phyloP scores from a whole-genome alignment of 345 rosid species.

The Hibiscus mutabilis region DNA sequence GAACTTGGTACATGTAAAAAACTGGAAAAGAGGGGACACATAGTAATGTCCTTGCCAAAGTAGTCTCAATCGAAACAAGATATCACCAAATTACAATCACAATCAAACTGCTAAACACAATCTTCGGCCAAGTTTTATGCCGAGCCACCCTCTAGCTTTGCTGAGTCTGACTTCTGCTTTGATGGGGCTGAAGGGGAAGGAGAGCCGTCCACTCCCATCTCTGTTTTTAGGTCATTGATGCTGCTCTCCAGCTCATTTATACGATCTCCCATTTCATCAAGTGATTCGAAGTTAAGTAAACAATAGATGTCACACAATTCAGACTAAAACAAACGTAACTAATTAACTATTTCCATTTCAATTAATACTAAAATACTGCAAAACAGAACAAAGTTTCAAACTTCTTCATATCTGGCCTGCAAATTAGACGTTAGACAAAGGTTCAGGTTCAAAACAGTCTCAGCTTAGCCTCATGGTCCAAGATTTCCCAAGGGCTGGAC shows the following conservation, averaged over 20 bases:
- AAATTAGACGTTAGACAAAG: background rate
- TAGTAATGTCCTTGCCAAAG: conserved; percentile 5
- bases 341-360: conserved; percentile 5
- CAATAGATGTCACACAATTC: background rate
- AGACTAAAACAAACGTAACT: background rate
- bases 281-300: conserved; percentile 49
- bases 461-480: background rate
- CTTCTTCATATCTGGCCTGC: background rate
- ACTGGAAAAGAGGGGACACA: background rate
- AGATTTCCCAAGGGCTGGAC: background rate
- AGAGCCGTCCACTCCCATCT: conserved; percentile 65
- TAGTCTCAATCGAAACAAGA: background rate
- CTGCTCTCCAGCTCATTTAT: conserved; percentile 68
- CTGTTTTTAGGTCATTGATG: conserved; percentile 51
- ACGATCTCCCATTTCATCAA: conserved; percentile 76
- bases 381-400: background rate
- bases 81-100: background rate
- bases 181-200: conserved; percentile 48
- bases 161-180: conserved; percentile 34
- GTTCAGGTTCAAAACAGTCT: background rate
- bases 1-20: background rate
- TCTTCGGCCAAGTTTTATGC: conserved; percentile 23
- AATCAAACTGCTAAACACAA: background rate
- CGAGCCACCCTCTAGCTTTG: conserved; percentile 35
- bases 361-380: background rate